These are phyloP conservation scores for Aspergillus costaricaensis DNA, from an alignment of 2,329 filamentous ascomycete species.

Conservation along the genomic window DNA sequence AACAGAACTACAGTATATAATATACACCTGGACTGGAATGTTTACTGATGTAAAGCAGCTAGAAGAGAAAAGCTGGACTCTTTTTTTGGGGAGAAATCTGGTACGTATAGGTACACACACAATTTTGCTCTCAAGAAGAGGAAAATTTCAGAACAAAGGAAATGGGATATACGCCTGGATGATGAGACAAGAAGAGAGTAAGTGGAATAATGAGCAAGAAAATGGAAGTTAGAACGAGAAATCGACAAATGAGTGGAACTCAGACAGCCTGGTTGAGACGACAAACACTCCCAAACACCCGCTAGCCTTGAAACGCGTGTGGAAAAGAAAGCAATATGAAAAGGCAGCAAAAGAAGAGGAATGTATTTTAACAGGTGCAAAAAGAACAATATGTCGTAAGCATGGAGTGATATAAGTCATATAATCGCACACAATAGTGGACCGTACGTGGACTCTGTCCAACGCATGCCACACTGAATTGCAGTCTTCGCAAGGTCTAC, in stretches of 20 bases:
- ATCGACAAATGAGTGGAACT: conserved; percentile 9
- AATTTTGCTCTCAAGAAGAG: conserved; percentile 4
- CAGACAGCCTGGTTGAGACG: conserved; percentile 20
- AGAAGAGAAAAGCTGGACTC: background rate
- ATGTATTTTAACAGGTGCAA: conserved; percentile 30
- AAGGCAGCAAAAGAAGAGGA: conserved; percentile 11
- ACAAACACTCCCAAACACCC: conserved; percentile 24
- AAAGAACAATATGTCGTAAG: conserved; percentile 22
- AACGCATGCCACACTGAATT: conserved; percentile 15
- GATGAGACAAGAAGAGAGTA: background rate
- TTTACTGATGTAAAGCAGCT: background rate
- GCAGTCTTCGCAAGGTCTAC: background rate
- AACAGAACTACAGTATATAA: background rate
- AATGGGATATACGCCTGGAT: background rate
- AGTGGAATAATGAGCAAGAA: background rate
- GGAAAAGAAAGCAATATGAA: conserved; percentile 4
- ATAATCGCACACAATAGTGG: conserved; percentile 13
- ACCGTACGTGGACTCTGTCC: background rate
- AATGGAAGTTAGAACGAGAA: background rate
- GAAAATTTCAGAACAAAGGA: conserved; percentile 2
- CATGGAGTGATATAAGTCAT: conserved; percentile 19
- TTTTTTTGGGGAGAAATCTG: background rate
- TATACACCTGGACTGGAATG: background rate
- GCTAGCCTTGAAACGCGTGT: conserved; percentile 18
- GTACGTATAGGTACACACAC: background rate